Evolutionary conservation across 495 filamentous ascomycete genomes (phyloP), one percentile per base, ranked within the genome.

Genomic region (Entonaema liquescens): DNA sequence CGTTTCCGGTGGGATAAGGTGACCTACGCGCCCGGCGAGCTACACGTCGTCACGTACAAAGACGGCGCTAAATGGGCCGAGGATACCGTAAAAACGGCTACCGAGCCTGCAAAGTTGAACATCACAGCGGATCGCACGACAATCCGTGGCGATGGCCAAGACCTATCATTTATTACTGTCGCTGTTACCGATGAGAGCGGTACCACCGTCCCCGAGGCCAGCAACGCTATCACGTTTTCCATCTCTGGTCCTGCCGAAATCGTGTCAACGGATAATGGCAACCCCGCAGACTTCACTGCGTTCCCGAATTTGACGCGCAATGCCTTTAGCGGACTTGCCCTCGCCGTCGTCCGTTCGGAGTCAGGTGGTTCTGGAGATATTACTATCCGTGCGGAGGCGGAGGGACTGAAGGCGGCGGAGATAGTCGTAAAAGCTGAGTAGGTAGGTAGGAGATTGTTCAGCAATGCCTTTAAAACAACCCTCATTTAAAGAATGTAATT

Each of bases 1-100:
- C 81, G 84, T 12, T 84, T 85, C 63, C 78, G 83, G 0, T 86
- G 83, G 84, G 82, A 86, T 38, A 60, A 80, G 4, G 77, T 86
- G 0, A 72, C 66, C 1, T 86, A 84, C 56, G 62, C 77, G 50
- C 72, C 83, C 4, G 83, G 83, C 25, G 76, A 85, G 21, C 36
- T 86, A 4, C 72, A 60, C 11, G 84, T 83, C 5, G 78, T 82
- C 8, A 70, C 79, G 6, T 85, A 83, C 53, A 83, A 82, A 68
- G 73, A 77, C 17, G 82, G 80, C 5, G 60, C 44, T 7, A 35
- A 65, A 56, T 86, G 84, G 83, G 82, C 81, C n/a, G 70, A 55
- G 5, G 80, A 78, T 3, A 79, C 78, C 3, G 74, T 70, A 15
- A 73, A 65, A 23, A 86, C 82, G 0, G 76, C 71, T 2, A 78